Base-by-base conservation (phyloP, 2,329 filamentous ascomycete genomes). In the Fusarium mangiferae region DNA sequence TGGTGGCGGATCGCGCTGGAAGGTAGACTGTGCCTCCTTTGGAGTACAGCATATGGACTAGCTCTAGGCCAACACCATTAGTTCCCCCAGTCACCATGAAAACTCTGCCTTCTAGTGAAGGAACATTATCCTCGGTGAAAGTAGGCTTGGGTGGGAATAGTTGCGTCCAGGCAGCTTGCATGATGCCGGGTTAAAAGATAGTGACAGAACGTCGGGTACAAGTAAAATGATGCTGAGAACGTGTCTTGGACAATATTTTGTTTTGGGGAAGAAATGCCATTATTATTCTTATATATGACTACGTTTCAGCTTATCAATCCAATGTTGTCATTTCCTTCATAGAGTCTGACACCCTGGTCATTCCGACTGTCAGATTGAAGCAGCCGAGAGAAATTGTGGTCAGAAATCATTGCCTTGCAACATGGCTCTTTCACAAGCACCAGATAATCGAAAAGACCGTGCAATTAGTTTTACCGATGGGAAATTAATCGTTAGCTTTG, bases 21-120 rank as follows among this genome's bases (percentile, higher is more conserved):
- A 65, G 3, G 35, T 90, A 90, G 10, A 91, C 82, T 1, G 83
- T 90, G 26, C 82, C 88, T 30, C 88, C 86, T 7, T 83, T 84
- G 1, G 79, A 75, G 73, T 90, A 91, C 6, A 91, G 82, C 3
- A 90, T 84, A 36, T 84, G 84, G 55, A 81, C 81, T 8, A 91
- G 80, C 71, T 90, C 87, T 13, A 84, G 81, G 1, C 89, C 89
- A 7, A 90, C 82, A 12, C 82, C 82, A 7, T 78, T 64, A 42
- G 80, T 82, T 1, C 79, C 81, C 0, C 82, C 82, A 0, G 89
- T 91, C 8, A 91, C 84, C 51, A 91, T 85, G n/a, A 83, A 83
- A 2, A 84, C 81, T 12, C 73, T 73, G 0, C 76, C 81, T 9
- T 71, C 42, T 28, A 82, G 76, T 1, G 74, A 73, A 0, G 76